Percentiles rank a stretch among this genome's conserved stretches.
phyloP scores from a whole-genome alignment of 148 eudicot genomes.

The Talinum fruticosum region DNA sequence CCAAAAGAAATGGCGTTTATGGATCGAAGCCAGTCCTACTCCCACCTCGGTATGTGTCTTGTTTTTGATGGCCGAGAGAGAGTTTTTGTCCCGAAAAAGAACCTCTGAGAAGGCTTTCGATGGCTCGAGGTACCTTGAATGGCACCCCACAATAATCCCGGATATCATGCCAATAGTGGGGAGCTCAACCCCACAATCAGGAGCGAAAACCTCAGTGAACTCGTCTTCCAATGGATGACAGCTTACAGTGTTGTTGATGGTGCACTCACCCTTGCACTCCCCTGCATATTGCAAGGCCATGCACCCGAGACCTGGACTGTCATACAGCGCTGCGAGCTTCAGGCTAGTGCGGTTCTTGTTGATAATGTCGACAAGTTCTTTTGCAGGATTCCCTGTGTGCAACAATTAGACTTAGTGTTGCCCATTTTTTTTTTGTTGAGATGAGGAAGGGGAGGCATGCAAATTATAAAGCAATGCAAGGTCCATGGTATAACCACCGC shows the following conservation, averaged over 20 bases:
- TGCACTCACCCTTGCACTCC: conserved; percentile 61
- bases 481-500: too few species aligned
- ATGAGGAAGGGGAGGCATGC: not conserved
- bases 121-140: conserved; percentile 48
- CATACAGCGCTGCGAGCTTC: conserved; percentile 43
- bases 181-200: conserved; percentile 74
- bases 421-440: not conserved
- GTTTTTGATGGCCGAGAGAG: conserved; percentile 42
- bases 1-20: conserved; percentile 58
- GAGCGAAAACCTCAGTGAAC: conserved; percentile 69
- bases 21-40: conserved; percentile 46
- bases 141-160: conserved; percentile 55
- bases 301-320: conserved; percentile 78
- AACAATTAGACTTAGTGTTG: not conserved
- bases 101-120: conserved; percentile 52
- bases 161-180: conserved; percentile 63
- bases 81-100: conserved; percentile 36
- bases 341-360: conserved; percentile 66
- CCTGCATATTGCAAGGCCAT: conserved; percentile 69
- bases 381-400: conserved; percentile 61
- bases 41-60: conserved; percentile 69
- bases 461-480: too few species aligned
- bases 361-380: conserved; percentile 64
- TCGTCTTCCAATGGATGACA: conserved; percentile 57
- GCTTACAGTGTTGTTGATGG: conserved; percentile 43